Evolutionary conservation across 345 rosid genomes (phyloP), one percentile per base, ranked within the genome.

Genomic region (Boechera divaricarpa): DNA sequence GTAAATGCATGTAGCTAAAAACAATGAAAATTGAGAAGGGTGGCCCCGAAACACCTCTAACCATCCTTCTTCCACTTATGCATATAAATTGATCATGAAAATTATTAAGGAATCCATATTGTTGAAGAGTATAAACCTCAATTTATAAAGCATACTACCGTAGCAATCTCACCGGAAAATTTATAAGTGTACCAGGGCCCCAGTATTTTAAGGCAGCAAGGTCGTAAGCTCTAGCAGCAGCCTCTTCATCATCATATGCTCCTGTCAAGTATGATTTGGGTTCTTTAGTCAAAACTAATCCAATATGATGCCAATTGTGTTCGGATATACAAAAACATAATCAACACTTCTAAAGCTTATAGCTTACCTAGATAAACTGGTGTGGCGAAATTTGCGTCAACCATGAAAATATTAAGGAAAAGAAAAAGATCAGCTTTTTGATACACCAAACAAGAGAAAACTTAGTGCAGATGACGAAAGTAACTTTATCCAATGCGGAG

Each of bases 211-310:
- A 84, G 75, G 98, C 99, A 77, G 99, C 97, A 73, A 95, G 98
- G 84, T 95, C 98, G 60, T 95, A 95, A 42, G 99, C 99, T 86
- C 99, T 86, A 66, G 99, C 97, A 10, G 99, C 99, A 82, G 98
- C 99, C 85, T 95, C 99, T 80, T 95, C 99, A n/a, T 95, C 98
- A 80, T 95, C 99, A 82, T 95, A 95, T 64, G 99, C 99, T 77
- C 99, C 98, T 95, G 82, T 41, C 24, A 82, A 78, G 75, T 66
- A 78, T 15, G 72, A 44, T 68, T 42, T 42, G 44, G 62, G 68
- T 36, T 38, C 48, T 71, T 70, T 63, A 77, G 65, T 16, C 38
- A 52, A 73, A 45, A 51, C 15, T 70, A 56, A 63, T 51, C 48
- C 38, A 63, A 38, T 48, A 4, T 10, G 28, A 65, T 18, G 11